Percentiles rank a stretch among this genome's conserved stretches.
Evolutionary conservation across 305 asterid species (phyloP).

Genomic region (Fraxinus velutina): DNA sequence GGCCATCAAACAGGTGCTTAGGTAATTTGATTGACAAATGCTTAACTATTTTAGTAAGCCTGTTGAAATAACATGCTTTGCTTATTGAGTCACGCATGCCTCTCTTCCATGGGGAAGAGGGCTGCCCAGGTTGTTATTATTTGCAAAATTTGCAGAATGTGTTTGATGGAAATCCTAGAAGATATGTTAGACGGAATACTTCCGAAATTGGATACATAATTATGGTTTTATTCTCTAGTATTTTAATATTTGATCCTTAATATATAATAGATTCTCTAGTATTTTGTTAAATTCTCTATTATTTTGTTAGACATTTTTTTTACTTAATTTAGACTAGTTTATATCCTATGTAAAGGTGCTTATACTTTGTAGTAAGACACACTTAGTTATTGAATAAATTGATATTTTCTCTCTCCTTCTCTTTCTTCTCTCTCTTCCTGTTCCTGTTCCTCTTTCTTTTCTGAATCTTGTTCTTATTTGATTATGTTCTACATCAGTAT

Average conservation of each 20-base stretch:
- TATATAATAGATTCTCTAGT: neutral
- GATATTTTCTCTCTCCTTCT: neutral
- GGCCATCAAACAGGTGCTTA: neutral
- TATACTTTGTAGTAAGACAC: neutral
- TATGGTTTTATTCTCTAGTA: neutral
- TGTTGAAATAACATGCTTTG: neutral
- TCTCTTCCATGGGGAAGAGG: neutral
- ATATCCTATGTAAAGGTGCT: neutral
- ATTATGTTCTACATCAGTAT: neutral
- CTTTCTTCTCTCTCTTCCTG: neutral
- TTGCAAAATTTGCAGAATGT: slow-evolving; percentile 8
- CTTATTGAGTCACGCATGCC: neutral
- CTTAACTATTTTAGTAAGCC: neutral
- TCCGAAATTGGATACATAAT: neutral
- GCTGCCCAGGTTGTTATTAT: neutral
- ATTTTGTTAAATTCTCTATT: neutral
- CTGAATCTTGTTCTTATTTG: neutral
- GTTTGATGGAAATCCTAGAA: neutral
- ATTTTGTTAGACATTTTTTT: no score
- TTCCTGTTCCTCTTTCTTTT: neutral
- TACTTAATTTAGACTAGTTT: neutral
- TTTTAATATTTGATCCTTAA: neutral
- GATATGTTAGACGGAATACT: neutral
- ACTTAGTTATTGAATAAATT: neutral
- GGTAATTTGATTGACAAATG: neutral